Percentiles rank a stretch among this genome's conserved stretches.
phyloP scores from a whole-genome alignment of 73 alveolate genomes.

The Urostyla sp. region DNA sequence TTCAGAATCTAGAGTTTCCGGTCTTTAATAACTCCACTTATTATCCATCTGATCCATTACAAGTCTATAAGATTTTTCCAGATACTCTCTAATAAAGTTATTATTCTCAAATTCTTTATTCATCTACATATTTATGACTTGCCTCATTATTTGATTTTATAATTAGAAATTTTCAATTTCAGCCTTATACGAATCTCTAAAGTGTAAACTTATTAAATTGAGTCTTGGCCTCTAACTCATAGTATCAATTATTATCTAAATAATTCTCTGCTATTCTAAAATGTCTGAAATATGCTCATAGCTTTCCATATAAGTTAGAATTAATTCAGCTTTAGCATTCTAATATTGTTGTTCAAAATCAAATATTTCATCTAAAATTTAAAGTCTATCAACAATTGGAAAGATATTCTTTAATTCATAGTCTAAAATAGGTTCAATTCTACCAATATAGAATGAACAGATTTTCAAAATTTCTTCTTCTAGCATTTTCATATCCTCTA shows the following conservation, averaged over 20 bases:
- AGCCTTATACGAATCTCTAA: slow-evolving; percentile 80
- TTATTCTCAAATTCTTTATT: slow-evolving; percentile 80
- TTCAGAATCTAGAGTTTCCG: slow-evolving; percentile 46
- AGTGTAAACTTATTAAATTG: slow-evolving; percentile 79
- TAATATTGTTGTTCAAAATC: slow-evolving; percentile 76
- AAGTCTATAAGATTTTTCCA: slow-evolving; percentile 40
- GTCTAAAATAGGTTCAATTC: slow-evolving; percentile 78
- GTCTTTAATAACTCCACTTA: slow-evolving; percentile 33
- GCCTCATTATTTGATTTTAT: slow-evolving; percentile 75
- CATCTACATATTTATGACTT: slow-evolving; percentile 73
- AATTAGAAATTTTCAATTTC: slow-evolving; percentile 77
- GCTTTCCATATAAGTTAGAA: slow-evolving; percentile 80
- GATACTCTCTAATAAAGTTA: slow-evolving; percentile 52
- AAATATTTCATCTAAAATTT: slow-evolving; percentile 78
- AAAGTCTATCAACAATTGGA: slow-evolving; percentile 83
- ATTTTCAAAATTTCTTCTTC: slow-evolving; percentile 86
- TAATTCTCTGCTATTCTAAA: slow-evolving; percentile 75
- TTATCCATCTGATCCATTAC: slow-evolving; percentile 19
- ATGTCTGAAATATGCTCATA: slow-evolving; percentile 85
- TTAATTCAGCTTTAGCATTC: slow-evolving; percentile 81
- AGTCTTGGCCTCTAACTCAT: slow-evolving; percentile 88
- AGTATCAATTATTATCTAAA: slow-evolving; percentile 73
- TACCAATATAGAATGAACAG: slow-evolving; percentile 81
- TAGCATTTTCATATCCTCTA: slow-evolving; percentile 79
- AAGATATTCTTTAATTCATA: slow-evolving; percentile 71